These are phyloP conservation scores for Collybia mongolica DNA, from an alignment of 768 basidiomycete species.

Conservation along the genomic window DNA sequence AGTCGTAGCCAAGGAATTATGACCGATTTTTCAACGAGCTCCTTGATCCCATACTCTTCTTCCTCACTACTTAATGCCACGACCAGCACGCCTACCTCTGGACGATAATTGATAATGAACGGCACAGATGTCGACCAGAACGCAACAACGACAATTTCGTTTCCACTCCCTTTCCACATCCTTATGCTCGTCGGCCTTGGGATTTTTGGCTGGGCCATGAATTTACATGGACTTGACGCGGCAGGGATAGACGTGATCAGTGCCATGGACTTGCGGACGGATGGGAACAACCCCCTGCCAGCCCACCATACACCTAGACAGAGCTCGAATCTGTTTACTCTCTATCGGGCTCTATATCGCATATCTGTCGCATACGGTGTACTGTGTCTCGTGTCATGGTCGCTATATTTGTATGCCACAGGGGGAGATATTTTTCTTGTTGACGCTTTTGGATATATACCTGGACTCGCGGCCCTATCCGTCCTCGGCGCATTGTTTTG, in stretches of 20 bases:
- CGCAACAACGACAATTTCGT: slow-evolving; percentile 49
- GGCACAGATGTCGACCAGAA: slow-evolving; percentile 28
- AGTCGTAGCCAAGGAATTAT: not conserved
- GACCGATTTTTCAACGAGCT: not conserved
- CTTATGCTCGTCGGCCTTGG: slow-evolving; percentile 77
- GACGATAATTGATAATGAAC: slow-evolving; percentile 17
- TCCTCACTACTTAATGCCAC: slow-evolving; percentile 12
- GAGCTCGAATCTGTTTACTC: slow-evolving; percentile 35
- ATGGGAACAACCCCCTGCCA: slow-evolving; percentile 23
- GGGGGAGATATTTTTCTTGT: slow-evolving; percentile 56
- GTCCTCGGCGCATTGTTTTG: slow-evolving; percentile 57
- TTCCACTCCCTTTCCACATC: slow-evolving; percentile 93
- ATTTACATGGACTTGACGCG: slow-evolving; percentile 79
- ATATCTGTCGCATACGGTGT: slow-evolving; percentile 58
- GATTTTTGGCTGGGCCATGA: slow-evolving; percentile 89
- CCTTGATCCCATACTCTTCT: not conserved
- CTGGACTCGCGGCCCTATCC: slow-evolving; percentile 62
- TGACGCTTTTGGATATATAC: slow-evolving; percentile 76
- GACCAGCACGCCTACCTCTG: slow-evolving; percentile 4
- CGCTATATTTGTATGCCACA: slow-evolving; percentile 60
- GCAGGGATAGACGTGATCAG: slow-evolving; percentile 72
- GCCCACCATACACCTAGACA: slow-evolving; percentile 27
- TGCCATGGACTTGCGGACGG: slow-evolving; percentile 64
- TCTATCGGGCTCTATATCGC: slow-evolving; percentile 66
- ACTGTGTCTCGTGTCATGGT: slow-evolving; percentile 70